These are phyloP conservation scores for Rauvolfia tetraphylla DNA, from an alignment of 257 asterid genomes.

Conservation along the genomic window DNA sequence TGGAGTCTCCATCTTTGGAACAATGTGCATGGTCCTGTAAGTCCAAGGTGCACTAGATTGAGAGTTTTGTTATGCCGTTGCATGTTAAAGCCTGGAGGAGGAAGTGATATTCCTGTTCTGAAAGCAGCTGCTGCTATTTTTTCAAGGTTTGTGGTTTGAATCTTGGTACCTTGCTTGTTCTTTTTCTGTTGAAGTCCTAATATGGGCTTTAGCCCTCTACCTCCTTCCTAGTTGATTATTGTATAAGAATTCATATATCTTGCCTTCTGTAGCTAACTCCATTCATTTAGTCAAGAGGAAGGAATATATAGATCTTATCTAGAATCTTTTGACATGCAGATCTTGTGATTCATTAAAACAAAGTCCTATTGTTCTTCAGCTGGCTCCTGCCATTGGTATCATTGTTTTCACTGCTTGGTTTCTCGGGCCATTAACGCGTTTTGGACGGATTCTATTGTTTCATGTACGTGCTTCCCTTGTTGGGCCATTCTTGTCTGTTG, in stretches of 20 bases:
- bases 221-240: background rate
- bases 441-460: constrained; percentile 21
- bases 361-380: constrained; percentile 27
- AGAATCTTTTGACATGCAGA: constrained; percentile 18
- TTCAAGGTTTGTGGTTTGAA: constrained; percentile 22
- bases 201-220: background rate
- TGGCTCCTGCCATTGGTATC: constrained; percentile 36
- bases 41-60: constrained; percentile 18
- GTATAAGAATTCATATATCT: background rate
- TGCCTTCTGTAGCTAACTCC: background rate
- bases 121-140: constrained; percentile 26
- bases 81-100: constrained; percentile 33
- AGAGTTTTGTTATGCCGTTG: constrained; percentile 34
- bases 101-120: constrained; percentile 27
- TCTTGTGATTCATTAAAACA: constrained; percentile 25
- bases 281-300: background rate
- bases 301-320: background rate
- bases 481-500: background rate
- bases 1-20: constrained; percentile 28
- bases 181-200: background rate
- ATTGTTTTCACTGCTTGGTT: constrained; percentile 29
- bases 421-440: constrained; percentile 22
- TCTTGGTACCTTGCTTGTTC: background rate
- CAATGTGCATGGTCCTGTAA: constrained; percentile 18
- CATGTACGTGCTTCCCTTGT: constrained; percentile 22